Conservation (phyloP, 1,284 basidiomycete genomes). For the Sporisorium exsertum region DNA sequence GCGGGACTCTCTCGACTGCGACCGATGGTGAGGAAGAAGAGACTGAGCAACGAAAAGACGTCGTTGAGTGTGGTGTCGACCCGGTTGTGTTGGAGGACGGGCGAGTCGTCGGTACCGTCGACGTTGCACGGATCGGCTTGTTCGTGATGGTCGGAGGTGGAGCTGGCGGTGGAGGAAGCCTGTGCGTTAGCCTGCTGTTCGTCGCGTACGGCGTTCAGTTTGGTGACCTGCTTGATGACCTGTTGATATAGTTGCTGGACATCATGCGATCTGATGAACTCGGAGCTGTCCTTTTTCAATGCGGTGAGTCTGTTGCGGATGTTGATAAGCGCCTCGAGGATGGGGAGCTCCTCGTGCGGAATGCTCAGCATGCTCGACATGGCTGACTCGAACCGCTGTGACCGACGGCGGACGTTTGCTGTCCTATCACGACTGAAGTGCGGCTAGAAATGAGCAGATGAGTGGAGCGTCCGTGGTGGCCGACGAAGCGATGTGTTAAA, state of each 20-base stretch:
- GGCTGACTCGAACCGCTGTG: slow-evolving; percentile 9
- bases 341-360: slow-evolving; percentile 79
- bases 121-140: slow-evolving; percentile 16
- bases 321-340: slow-evolving; percentile 93
- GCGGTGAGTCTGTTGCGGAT: slow-evolving; percentile 87
- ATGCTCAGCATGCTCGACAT: slow-evolving; percentile 64
- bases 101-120: slow-evolving; percentile 42
- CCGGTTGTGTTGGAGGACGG: slow-evolving; percentile 57
- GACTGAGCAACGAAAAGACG: slow-evolving; percentile 67
- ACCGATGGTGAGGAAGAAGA: slow-evolving; percentile 69
- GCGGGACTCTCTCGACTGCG: slow-evolving; percentile 66
- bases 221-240: slow-evolving; percentile 95
- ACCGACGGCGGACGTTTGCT: slow-evolving; percentile 1
- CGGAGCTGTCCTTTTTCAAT: slow-evolving; percentile 86
- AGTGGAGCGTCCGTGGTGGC: neutral
- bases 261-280: slow-evolving; percentile 91
- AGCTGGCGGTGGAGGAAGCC: slow-evolving; percentile 34
- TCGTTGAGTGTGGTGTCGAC: slow-evolving; percentile 69
- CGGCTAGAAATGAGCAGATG: neutral
- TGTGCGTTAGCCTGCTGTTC: slow-evolving; percentile 59
- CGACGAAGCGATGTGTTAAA: neutral
- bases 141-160: slow-evolving; percentile 45
- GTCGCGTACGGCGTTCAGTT: slow-evolving; percentile 90
- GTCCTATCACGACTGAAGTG: neutral
- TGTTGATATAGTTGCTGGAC: slow-evolving; percentile 93